Evolutionary conservation across 768 basidiomycete genomes (phyloP).

Genomic region (Trametes elegans): DNA sequence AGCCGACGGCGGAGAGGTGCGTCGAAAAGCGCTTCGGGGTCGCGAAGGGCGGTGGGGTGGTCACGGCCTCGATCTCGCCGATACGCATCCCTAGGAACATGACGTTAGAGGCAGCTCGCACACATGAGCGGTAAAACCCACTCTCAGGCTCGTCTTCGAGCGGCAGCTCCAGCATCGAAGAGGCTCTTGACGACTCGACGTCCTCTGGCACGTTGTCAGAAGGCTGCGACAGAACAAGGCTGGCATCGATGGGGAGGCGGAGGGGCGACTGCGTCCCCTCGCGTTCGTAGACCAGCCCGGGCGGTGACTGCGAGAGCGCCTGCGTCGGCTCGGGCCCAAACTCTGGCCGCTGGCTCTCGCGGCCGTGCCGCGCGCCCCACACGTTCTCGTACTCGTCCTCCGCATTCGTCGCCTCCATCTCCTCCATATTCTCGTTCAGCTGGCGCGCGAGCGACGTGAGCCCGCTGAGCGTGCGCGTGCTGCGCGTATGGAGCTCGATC

Average conservation of each 20-base stretch:
- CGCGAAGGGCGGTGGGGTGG: constrained; percentile 47
- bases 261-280: constrained; percentile 24
- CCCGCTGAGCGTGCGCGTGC: constrained; percentile 35
- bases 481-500: constrained; percentile 28
- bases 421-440: constrained; percentile 37
- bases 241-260: constrained; percentile 30
- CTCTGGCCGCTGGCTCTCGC: constrained; percentile 18
- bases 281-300: constrained; percentile 6
- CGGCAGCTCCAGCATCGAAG: constrained; percentile 32
- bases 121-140: constrained; percentile 30
- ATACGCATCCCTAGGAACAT: constrained; percentile 45
- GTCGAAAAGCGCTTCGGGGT: constrained; percentile 37
- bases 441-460: constrained; percentile 40
- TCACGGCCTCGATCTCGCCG: constrained; percentile 47
- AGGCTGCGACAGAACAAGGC: constrained; percentile 24
- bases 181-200: constrained; percentile 34
- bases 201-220: constrained; percentile 35
- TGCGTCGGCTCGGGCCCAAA: constrained; percentile 19
- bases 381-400: constrained; percentile 16
- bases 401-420: constrained; percentile 25
- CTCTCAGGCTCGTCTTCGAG: constrained; percentile 40
- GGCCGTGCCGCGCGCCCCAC: constrained; percentile 20
- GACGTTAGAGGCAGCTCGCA: constrained; percentile 1
- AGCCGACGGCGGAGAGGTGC: constrained; percentile 26
- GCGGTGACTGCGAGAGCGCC: constrained; percentile 21